These are phyloP conservation scores for Penicillium sp. DNA, from an alignment of 2,329 filamentous ascomycete genomes.

Conservation along the genomic window DNA sequence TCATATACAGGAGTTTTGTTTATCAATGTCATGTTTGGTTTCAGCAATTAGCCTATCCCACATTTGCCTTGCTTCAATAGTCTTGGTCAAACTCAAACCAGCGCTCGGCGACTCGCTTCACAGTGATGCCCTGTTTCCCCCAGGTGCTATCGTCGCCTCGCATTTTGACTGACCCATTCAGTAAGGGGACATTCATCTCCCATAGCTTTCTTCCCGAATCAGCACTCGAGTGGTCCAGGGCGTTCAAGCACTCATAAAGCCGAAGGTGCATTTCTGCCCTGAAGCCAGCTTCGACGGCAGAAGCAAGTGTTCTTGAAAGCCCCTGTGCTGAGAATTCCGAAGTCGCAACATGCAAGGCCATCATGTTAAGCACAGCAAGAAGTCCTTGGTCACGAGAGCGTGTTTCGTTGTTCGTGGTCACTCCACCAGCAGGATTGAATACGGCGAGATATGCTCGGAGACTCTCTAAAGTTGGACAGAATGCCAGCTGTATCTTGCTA, in stretches of 20 bases:
- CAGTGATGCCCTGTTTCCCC: conserved; percentile 57
- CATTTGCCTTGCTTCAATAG: conserved; percentile 11
- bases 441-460: conserved; percentile 71
- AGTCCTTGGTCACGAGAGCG: conserved; percentile 12
- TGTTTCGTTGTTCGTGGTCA: background rate
- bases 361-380: conserved; percentile 42
- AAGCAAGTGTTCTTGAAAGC: conserved; percentile 44
- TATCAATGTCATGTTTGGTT: conserved; percentile 10
- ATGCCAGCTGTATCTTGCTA: conserved; percentile 65
- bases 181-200: conserved; percentile 56
- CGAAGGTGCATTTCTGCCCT: conserved; percentile 31
- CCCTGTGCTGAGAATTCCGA: conserved; percentile 49
- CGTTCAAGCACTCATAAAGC: conserved; percentile 43
- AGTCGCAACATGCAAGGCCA: conserved; percentile 43
- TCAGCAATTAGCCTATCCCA: conserved; percentile 12
- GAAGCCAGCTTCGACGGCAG: conserved; percentile 38
- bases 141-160: conserved; percentile 51
- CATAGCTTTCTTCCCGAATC: conserved; percentile 39
- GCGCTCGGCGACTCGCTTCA: conserved; percentile 56
- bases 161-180: conserved; percentile 55
- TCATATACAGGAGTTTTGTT: conserved; percentile 27
- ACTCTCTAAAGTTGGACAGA: conserved; percentile 70
- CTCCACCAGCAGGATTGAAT: conserved; percentile 30
- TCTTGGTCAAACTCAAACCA: conserved; percentile 60
- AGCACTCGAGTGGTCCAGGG: conserved; percentile 27